phyloP scores from a whole-genome alignment of 495 filamentous ascomycete genomes.

The Parmelia sp. region DNA sequence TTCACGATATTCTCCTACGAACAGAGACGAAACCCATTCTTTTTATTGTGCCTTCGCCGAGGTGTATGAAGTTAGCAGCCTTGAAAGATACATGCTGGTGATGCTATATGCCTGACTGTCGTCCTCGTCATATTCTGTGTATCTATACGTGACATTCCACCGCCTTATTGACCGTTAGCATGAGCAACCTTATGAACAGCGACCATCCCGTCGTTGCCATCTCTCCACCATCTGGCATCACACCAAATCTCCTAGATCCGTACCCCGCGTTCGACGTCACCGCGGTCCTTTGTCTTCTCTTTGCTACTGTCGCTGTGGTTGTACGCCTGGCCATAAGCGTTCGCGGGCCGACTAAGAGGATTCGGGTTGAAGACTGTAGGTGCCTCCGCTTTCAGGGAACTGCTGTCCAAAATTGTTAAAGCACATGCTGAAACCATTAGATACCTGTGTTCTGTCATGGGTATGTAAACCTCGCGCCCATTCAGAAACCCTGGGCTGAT shows the following conservation, averaged over 20 bases:
- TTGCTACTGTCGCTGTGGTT: constrained; percentile 5
- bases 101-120: not conserved
- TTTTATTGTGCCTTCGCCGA: not conserved
- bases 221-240: constrained; percentile 6
- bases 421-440: not conserved
- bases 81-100: not conserved
- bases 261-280: constrained; percentile 11
- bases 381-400: not conserved
- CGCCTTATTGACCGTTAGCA: not conserved
- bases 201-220: constrained; percentile 1
- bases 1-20: no score
- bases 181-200: not conserved
- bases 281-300: constrained; percentile 5
- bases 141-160: not conserved
- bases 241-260: constrained; percentile 7
- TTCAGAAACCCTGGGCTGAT: not conserved
- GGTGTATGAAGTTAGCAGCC: not conserved
- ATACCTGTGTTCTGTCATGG: constrained; percentile 6
- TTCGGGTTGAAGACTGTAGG: constrained; percentile 13
- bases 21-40: no score
- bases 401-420: not conserved
- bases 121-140: not conserved
- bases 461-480: not conserved
- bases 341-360: not conserved
- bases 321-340: constrained; percentile 9